phyloP scores from a whole-genome alignment of 2,329 filamentous ascomycete genomes.

The Neofusicoccum parvum region DNA sequence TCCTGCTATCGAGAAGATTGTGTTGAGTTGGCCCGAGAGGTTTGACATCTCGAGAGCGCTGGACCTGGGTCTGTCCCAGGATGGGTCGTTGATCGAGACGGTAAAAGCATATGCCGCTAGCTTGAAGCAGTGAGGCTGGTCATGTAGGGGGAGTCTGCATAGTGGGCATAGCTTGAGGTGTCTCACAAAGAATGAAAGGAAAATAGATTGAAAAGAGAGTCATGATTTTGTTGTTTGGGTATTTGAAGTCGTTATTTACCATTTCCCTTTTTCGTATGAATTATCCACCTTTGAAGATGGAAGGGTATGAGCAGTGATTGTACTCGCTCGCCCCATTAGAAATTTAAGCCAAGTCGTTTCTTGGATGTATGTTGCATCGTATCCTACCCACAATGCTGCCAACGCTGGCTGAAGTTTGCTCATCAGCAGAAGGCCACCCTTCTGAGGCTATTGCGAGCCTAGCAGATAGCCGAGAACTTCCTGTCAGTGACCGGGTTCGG shows the following conservation, averaged over 20 bases:
- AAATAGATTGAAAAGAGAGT: neutral
- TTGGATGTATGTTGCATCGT: neutral
- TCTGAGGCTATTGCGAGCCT: no score
- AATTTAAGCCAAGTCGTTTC: constrained; percentile 1
- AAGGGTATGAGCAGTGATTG: neutral
- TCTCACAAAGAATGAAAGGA: neutral
- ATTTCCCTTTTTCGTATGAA: neutral
- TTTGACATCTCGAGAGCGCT: constrained; percentile 58
- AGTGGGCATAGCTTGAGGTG: neutral
- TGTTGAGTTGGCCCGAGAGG: constrained; percentile 54
- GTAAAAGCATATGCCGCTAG: constrained; percentile 17
- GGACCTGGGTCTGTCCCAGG: constrained; percentile 54
- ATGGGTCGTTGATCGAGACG: constrained; percentile 50
- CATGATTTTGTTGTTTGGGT: constrained; percentile 1
- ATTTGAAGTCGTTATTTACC: constrained; percentile 6
- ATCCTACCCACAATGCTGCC: neutral
- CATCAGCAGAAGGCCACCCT: neutral
- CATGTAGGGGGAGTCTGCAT: neutral
- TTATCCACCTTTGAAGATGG: neutral
- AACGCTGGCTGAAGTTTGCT: neutral
- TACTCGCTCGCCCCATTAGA: neutral
- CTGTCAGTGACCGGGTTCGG: constrained; percentile 40
- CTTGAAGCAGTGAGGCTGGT: neutral
- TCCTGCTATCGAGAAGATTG: constrained; percentile 48
- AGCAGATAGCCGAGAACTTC: constrained; percentile 27